Percentiles rank a stretch among this genome's conserved stretches.
Evolutionary conservation across 2,329 filamentous ascomycete genomes (phyloP).

Genomic region (Fusarium incarnatum): DNA sequence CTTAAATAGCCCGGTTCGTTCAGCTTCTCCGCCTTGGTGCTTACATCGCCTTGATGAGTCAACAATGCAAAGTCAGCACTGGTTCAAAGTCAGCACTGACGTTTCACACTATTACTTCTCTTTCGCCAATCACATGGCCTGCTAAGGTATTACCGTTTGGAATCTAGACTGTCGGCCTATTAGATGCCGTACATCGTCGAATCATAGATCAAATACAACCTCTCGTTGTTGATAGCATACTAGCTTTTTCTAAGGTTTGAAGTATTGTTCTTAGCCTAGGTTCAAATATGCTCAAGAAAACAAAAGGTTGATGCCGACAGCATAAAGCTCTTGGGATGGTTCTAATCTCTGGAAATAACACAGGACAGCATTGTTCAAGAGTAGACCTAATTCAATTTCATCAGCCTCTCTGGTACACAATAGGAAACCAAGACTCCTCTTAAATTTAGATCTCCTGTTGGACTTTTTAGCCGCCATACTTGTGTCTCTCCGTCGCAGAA

Average conservation of each 20-base stretch:
- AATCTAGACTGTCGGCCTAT: rapidly evolving
- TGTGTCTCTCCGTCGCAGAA: background rate
- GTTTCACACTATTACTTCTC: background rate
- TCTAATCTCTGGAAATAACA: too few relatives aligned
- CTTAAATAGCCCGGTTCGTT: constrained; percentile 8
- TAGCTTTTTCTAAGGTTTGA: background rate
- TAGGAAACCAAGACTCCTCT: background rate
- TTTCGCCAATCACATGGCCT: background rate
- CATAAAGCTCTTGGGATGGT: too few relatives aligned
- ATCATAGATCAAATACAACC: background rate
- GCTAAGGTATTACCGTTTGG: background rate
- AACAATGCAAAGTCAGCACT: background rate
- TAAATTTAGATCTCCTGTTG: background rate
- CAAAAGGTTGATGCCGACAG: too few relatives aligned
- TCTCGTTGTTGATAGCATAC: rapidly evolving
- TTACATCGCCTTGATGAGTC: background rate
- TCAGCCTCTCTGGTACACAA: background rate
- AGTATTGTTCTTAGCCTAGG: background rate
- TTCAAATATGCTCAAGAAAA: too few relatives aligned
- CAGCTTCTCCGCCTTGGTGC: background rate
- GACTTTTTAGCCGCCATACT: background rate
- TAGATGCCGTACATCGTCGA: background rate
- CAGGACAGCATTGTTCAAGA: too few relatives aligned
- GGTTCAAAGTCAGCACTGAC: too few relatives aligned
- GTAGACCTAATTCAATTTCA: rapidly evolving